Percentiles rank a stretch among this genome's conserved stretches.
phyloP scores from a whole-genome alignment of 2,329 filamentous ascomycete genomes.

The Fusarium haematococcum region DNA sequence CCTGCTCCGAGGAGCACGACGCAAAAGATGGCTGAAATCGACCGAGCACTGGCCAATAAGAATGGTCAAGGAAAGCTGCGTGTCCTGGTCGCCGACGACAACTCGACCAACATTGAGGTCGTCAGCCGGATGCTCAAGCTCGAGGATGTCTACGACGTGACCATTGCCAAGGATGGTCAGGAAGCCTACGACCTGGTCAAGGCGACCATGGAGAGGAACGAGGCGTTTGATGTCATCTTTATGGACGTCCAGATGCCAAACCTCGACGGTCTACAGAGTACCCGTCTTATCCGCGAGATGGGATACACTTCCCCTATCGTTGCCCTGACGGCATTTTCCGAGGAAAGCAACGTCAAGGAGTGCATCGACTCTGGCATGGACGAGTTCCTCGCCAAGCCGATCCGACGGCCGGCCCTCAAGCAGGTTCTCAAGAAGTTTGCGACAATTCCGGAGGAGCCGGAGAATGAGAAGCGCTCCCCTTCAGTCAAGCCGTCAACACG shows the following conservation, averaged over 20 bases:
- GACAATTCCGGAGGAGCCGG: conserved; percentile 78
- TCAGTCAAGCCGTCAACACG: conserved; percentile 31
- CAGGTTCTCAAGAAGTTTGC: conserved; percentile 87
- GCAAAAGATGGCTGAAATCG: conserved; percentile 74
- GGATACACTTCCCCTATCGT: conserved; percentile 92
- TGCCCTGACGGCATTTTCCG: conserved; percentile 88
- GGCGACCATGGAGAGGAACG: conserved; percentile 78
- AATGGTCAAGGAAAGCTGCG: conserved; percentile 73
- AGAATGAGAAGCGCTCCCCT: conserved; percentile 38
- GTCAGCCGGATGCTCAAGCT: conserved; percentile 76
- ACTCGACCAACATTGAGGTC: conserved; percentile 68
- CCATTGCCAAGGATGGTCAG: conserved; percentile 86
- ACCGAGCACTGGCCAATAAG: conserved; percentile 72
- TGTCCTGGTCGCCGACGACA: conserved; percentile 85
- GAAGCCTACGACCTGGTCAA: conserved; percentile 91
- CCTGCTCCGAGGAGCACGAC: conserved; percentile 55
- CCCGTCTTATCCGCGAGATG: conserved; percentile 84
- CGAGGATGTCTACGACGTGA: conserved; percentile 87
- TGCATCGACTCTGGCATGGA: conserved; percentile 93
- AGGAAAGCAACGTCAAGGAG: conserved; percentile 89
- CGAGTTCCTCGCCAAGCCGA: conserved; percentile 83
- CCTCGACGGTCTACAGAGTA: conserved; percentile 88
- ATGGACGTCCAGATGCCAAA: conserved; percentile 99
- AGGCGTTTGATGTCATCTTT: conserved; percentile 87
- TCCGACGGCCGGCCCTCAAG: conserved; percentile 85